Evolutionary conservation across 805 yeast species (phyloP).

Genomic region (Suhomyces canberraensis): DNA sequence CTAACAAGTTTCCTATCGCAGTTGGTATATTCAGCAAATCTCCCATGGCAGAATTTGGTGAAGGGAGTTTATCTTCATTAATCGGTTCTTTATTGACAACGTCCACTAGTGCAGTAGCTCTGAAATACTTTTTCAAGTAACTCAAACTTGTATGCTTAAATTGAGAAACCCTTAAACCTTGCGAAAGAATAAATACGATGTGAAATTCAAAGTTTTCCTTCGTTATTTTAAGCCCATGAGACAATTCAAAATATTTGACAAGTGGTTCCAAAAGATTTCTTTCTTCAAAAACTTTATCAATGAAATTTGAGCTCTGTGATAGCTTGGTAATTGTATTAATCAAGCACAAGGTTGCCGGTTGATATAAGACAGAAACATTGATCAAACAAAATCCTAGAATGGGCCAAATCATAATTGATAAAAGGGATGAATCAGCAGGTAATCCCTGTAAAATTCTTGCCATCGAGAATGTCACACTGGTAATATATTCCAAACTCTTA

Average conservation of each 20-base stretch:
- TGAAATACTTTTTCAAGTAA: conserved; percentile 43
- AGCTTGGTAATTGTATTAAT: conserved; percentile 23
- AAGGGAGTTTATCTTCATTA: background rate
- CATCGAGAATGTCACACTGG: conserved; percentile 43
- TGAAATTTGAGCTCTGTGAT: conserved; percentile 9
- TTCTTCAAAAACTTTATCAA: conserved; percentile 28
- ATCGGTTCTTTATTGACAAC: background rate
- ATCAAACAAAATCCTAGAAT: conserved; percentile 28
- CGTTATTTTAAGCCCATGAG: conserved; percentile 37
- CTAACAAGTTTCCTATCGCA: background rate
- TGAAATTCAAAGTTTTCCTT: conserved; percentile 50
- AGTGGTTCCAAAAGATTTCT: conserved; percentile 39
- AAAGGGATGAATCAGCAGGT: conserved; percentile 41
- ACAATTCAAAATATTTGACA: conserved; percentile 41
- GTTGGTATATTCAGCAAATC: background rate
- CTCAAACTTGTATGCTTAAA: conserved; percentile 48
- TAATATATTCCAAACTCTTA: conserved; percentile 26
- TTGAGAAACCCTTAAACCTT: conserved; percentile 59
- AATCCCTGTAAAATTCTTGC: conserved; percentile 50
- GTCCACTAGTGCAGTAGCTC: conserved; percentile 34
- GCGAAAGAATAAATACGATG: conserved; percentile 45
- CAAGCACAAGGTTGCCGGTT: conserved; percentile 30
- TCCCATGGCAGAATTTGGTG: background rate
- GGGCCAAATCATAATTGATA: conserved; percentile 51
- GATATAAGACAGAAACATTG: conserved; percentile 29